Conservation (phyloP, 1,284 basidiomycete species). For the Exobasidium cylindrosporum region DNA sequence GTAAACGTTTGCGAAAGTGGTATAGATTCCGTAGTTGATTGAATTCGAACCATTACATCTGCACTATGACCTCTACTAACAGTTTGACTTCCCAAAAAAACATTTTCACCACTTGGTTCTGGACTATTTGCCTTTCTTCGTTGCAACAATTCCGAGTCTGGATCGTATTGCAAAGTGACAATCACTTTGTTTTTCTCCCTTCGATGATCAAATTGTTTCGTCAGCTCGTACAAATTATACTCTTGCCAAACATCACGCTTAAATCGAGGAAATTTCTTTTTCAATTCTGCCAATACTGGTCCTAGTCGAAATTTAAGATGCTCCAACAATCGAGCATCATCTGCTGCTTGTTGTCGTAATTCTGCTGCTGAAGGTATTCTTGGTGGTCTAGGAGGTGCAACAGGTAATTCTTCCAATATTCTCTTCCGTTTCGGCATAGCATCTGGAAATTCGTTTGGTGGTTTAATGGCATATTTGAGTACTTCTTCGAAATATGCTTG, state of each 20-base stretch:
- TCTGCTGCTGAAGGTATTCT: slow-evolving; percentile 78
- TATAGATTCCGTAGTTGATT: background rate
- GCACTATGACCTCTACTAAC: slow-evolving; percentile 5
- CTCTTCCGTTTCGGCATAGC: slow-evolving; percentile 79
- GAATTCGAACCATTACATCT: background rate
- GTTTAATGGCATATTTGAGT: slow-evolving; percentile 53
- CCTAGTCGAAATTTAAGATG: slow-evolving; percentile 82
- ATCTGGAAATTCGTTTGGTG: slow-evolving; percentile 87
- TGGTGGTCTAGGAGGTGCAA: slow-evolving; percentile 85
- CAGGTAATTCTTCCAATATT: slow-evolving; percentile 77
- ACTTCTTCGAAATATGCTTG: slow-evolving; percentile 70
- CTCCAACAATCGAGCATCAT: slow-evolving; percentile 74
- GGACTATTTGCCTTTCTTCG: slow-evolving; percentile 13
- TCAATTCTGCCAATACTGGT: slow-evolving; percentile 81
- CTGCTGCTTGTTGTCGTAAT: slow-evolving; percentile 76
- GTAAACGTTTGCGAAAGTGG: background rate
- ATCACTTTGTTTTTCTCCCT: slow-evolving; percentile 44
- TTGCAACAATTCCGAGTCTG: slow-evolving; percentile 57
- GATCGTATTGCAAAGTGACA: slow-evolving; percentile 70
- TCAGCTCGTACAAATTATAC: slow-evolving; percentile 55
- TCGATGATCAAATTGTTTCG: slow-evolving; percentile 47
- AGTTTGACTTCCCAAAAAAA: background rate
- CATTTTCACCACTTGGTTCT: background rate
- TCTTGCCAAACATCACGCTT: slow-evolving; percentile 69
- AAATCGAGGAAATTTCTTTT: slow-evolving; percentile 89